Base-by-base conservation (phyloP, 2,329 filamentous ascomycete genomes). In the Orbilia javanica region DNA sequence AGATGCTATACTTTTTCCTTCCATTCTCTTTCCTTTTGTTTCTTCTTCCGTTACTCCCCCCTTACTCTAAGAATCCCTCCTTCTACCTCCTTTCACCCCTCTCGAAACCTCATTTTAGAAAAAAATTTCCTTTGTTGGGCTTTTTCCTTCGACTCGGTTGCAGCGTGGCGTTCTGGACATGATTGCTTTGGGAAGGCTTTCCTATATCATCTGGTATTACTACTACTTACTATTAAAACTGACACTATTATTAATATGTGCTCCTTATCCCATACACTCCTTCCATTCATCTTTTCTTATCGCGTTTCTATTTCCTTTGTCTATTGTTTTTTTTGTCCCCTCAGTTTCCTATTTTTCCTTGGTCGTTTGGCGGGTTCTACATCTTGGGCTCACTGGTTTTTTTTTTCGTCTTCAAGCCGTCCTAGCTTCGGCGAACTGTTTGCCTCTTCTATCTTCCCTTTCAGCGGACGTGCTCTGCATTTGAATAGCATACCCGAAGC, bases 121-220 rank as follows among this genome's bases (percentile, higher is more conserved):
- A 48, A 20, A 1, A 2, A 34, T 65, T 52, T 34, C 46, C 62
- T 48, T 52, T 65, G 42, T 65, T 42, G n/a, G 42, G 10, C 10
- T n/a, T 29, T 65, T 64, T 50, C 46, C 31, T 65, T 65, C 10
- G 42, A 48, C 27, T 65, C 20, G 27, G 42, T 65, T 65, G 11
- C 18, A 48, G 31, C 62, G 44, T 48, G 46, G 46, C 46, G 46
- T 52, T 65, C 62, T 42, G 46, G 42, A 22, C 13, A 22, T 65
- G 31, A 34, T 52, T 39, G 42, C 34, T 65, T 52, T 65, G n/a
- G 46, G 27, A 50, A 20, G 62, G 46, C 39, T 65, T 50, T 65
- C 42, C 46, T 65, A 48, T 65, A 20, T 52, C 34, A 48, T 48
- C 39, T 48, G 20, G 2, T 52, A 50, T 27, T 48, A 65, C 34